Evolutionary conservation across 352 stramenopile species (phyloP).

Genomic region (Phytopythium vexans): DNA sequence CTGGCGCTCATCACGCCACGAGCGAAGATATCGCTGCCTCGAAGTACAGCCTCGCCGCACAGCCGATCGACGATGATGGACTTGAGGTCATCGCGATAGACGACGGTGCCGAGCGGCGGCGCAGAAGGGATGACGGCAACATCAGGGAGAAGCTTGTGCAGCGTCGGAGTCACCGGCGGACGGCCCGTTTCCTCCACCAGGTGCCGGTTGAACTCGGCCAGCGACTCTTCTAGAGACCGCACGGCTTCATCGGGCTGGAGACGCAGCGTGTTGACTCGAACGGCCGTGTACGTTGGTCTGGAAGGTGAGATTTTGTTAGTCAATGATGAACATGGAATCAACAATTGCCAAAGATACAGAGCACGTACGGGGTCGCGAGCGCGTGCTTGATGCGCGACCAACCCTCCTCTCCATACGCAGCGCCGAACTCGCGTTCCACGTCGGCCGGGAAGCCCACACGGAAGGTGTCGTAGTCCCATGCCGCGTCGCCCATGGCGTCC

Average conservation of each 20-base stretch:
- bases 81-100: slow-evolving; percentile 29
- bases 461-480: slow-evolving; percentile 49
- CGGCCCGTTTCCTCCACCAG: slow-evolving; percentile 27
- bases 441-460: slow-evolving; percentile 60
- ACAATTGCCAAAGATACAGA: neutral
- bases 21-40: slow-evolving; percentile 93
- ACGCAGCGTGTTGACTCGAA: slow-evolving; percentile 78
- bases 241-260: slow-evolving; percentile 57
- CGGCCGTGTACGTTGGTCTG: slow-evolving; percentile 66
- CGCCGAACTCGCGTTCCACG: slow-evolving; percentile 59
- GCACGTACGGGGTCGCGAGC: slow-evolving; percentile 56
- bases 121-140: slow-evolving; percentile 73
- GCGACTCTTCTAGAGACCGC: slow-evolving; percentile 28
- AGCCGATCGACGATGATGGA: slow-evolving; percentile 88
- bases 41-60: slow-evolving; percentile 92
- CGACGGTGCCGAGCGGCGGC: slow-evolving; percentile 20
- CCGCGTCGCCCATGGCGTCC: neutral
- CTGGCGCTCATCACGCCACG: slow-evolving; percentile 90
- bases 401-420: slow-evolving; percentile 55
- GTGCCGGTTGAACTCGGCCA: slow-evolving; percentile 54
- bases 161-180: neutral
- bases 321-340: slow-evolving; percentile 5
- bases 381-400: slow-evolving; percentile 76
- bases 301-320: too few species aligned
- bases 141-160: slow-evolving; percentile 41